phyloP scores from a whole-genome alignment of 1,284 basidiomycete genomes.

The Chalciporus sp. region DNA sequence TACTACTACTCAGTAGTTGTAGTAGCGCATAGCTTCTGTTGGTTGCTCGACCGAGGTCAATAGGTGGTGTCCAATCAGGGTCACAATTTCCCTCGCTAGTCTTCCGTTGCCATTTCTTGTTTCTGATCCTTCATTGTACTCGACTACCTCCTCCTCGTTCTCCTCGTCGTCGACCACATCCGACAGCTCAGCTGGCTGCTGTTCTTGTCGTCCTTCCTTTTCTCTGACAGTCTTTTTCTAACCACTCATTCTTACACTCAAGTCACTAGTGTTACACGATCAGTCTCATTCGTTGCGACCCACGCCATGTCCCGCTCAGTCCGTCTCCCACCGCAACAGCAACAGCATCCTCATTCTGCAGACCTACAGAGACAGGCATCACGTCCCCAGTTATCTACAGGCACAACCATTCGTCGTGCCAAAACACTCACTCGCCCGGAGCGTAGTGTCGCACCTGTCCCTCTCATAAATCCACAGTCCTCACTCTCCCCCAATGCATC shows the following conservation, averaged over 20 bases:
- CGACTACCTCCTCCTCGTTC: background rate
- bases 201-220: conserved; percentile 12
- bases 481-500: conserved; percentile 43
- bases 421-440: conserved; percentile 98
- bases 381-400: conserved; percentile 53
- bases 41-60: background rate
- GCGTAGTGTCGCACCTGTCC: conserved; percentile 89
- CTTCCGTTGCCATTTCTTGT: background rate
- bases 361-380: conserved; percentile 74
- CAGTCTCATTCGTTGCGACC: background rate
- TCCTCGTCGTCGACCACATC: background rate
- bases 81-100: conserved; percentile 1
- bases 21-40: background rate
- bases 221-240: conserved; percentile 3
- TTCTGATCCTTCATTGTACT: too few relatives aligned
- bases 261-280: conserved; percentile 9
- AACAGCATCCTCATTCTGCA: conserved; percentile 35
- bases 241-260: conserved; percentile 10
- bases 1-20: too few relatives aligned
- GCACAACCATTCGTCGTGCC: conserved; percentile 73
- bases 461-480: conserved; percentile 82
- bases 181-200: conserved; percentile 15
- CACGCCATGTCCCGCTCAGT: conserved; percentile 47
- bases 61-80: background rate
- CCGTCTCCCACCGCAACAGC: conserved; percentile 48